A percentile compares a stretch with the other conserved stretches of the same genome.
phyloP scores from a whole-genome alignment of 2,329 filamentous ascomycete genomes.

The Tolypocladium sp. region DNA sequence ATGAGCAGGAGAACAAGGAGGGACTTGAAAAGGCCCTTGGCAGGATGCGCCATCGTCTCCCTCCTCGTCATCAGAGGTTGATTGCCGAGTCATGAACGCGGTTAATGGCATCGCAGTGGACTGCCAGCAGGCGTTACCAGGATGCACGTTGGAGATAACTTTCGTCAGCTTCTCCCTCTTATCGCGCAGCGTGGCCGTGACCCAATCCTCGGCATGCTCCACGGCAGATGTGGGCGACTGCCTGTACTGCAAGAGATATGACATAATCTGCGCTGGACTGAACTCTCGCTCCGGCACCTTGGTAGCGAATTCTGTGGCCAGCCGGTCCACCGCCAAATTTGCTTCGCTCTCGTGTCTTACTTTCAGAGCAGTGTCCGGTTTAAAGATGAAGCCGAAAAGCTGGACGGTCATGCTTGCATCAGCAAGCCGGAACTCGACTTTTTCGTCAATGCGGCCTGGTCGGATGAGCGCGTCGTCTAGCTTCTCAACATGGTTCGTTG shows the following conservation, averaged over 20 bases:
- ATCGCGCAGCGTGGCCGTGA: not conserved
- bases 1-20: no score
- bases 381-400: not conserved
- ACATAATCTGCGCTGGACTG: slow-evolving; percentile 37
- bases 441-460: slow-evolving; percentile 46
- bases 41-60: no score
- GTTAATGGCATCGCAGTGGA: no score
- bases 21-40: no score
- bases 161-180: not conserved
- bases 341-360: not conserved
- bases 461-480: slow-evolving; percentile 12
- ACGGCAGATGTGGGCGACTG: not conserved
- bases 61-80: no score
- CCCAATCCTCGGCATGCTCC: not conserved
- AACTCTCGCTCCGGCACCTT: slow-evolving; percentile 37
- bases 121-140: no score
- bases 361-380: not conserved
- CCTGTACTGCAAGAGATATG: slow-evolving; percentile 2
- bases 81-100: no score
- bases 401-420: not conserved
- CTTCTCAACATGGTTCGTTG: slow-evolving; percentile 13
- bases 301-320: slow-evolving; percentile 25
- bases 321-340: not conserved
- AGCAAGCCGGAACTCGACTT: slow-evolving; percentile 25
- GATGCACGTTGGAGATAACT: no score